A percentile compares a stretch with the other conserved stretches of the same genome.
These are phyloP conservation scores for Rhodomyrtus tomentosa DNA, from an alignment of 345 rosid species.

Conservation along the genomic window DNA sequence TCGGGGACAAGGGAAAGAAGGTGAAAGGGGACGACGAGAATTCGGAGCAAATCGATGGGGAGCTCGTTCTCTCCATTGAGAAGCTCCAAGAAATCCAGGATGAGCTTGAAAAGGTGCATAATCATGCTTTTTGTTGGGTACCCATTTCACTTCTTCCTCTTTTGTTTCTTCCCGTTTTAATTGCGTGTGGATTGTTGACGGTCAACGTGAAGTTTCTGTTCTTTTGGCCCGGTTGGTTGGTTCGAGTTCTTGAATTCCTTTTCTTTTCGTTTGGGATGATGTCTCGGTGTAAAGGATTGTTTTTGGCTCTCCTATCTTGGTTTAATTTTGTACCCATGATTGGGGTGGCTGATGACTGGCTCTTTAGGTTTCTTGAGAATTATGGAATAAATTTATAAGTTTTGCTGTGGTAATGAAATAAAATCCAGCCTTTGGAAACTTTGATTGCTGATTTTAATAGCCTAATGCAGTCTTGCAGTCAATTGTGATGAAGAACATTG, in stretches of 20 bases:
- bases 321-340: not conserved
- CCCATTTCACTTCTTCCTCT: not conserved
- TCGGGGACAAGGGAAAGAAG: slow-evolving; percentile 79
- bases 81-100: slow-evolving; percentile 96
- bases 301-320: not conserved
- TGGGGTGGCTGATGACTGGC: not conserved
- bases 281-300: not conserved
- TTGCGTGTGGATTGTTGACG: not conserved
- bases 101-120: slow-evolving; percentile 75
- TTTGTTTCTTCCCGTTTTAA: not conserved
- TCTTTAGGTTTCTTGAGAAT: not conserved
- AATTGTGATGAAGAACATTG: not conserved
- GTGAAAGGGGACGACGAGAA: slow-evolving; percentile 58
- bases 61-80: slow-evolving; percentile 81
- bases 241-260: not conserved
- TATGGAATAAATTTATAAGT: not conserved
- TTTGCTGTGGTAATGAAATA: not conserved
- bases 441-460: not conserved
- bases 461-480: not conserved
- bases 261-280: not conserved
- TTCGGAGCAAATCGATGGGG: slow-evolving; percentile 55
- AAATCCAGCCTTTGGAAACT: not conserved
- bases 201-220: not conserved
- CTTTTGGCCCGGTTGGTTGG: not conserved
- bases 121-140: not conserved